Evolutionary conservation across 225 moss, liverwort and hornwort genomes (phyloP).

Genomic region (Rhytidiadelphus loreus): DNA sequence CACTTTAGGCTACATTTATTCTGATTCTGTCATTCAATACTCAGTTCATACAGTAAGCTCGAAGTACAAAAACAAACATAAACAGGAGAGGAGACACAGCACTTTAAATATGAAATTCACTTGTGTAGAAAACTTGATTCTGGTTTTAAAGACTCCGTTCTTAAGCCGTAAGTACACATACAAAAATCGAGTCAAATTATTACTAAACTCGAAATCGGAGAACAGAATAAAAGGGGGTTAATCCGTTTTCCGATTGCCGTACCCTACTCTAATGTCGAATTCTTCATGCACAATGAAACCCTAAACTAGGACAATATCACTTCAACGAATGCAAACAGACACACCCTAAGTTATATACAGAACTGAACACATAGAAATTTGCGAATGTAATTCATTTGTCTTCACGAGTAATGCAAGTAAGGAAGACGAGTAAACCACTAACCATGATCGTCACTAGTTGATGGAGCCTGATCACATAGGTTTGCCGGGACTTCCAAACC

Average conservation of each 20-base stretch:
- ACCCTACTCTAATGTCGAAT: background rate
- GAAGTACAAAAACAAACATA: background rate
- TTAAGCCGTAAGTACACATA: background rate
- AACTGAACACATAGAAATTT: background rate
- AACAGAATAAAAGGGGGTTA: background rate
- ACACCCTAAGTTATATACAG: background rate
- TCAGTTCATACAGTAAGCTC: background rate
- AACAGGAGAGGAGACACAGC: background rate
- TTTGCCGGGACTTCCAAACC: background rate
- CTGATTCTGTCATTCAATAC: too few species aligned
- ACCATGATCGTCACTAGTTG: background rate
- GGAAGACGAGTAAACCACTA: background rate
- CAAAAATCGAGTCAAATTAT: background rate
- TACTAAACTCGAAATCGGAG: background rate
- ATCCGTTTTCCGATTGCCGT: background rate
- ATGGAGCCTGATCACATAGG: background rate
- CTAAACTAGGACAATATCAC: background rate
- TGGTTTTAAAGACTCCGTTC: background rate
- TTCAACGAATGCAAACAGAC: background rate
- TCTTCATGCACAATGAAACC: background rate
- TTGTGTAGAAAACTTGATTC: background rate
- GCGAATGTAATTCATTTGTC: background rate
- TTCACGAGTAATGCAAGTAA: background rate
- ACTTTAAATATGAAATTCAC: background rate
- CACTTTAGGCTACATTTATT: background rate